Base-by-base conservation (phyloP, 495 filamentous ascomycete genomes). In the Neurospora terricola region DNA sequence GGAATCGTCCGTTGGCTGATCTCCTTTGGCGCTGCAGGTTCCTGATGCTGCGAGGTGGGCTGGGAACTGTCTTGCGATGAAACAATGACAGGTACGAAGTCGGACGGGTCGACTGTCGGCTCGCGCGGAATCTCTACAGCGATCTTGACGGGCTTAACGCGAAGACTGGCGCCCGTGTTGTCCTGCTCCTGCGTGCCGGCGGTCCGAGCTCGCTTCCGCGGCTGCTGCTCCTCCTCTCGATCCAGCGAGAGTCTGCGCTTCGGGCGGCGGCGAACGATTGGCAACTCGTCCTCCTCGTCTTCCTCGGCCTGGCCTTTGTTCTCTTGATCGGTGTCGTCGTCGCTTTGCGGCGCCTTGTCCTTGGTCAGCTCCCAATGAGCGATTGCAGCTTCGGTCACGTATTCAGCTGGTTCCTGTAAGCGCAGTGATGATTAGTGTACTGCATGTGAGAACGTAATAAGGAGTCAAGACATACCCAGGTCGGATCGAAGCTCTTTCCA, bases 401-500 rank as follows among this genome's bases (percentile, higher is more conserved):
- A 75, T 30, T 71, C 73, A 42, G 80, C 77, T 1, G 82, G 82
- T 74, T 83, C 82, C 84, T 84, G 69, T 38, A 73, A 23, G 18
- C 23, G 27, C 14, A 1, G 34, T 23, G 66, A 73, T 23, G 78
- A 71, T 70, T 30, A 69, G 30, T 48, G 14, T 43, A 21, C 74
- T 3, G 30, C 27, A 8, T 10, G 39, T 36, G 40, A 72, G 16
- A 40, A 59, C 38, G 23, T 45, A 11, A 62, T 9, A 40, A 27
- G 69, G 59, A 42, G 69, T 14, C 7, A 11, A 16, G 18, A 72
- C 77, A 23, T 83, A 85, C 84, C 84, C 84, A 86, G 69, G 78
- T 80, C 23, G 81, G 82, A 27, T 73, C 37, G 73, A 82, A 82
- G 2, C 34, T 70, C 71, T 80, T 71, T 18, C 83, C 82, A 23